Evolutionary conservation across 768 basidiomycete species (phyloP), one percentile per base, ranked within the genome.

Genomic region (Lenzites betulinus): DNA sequence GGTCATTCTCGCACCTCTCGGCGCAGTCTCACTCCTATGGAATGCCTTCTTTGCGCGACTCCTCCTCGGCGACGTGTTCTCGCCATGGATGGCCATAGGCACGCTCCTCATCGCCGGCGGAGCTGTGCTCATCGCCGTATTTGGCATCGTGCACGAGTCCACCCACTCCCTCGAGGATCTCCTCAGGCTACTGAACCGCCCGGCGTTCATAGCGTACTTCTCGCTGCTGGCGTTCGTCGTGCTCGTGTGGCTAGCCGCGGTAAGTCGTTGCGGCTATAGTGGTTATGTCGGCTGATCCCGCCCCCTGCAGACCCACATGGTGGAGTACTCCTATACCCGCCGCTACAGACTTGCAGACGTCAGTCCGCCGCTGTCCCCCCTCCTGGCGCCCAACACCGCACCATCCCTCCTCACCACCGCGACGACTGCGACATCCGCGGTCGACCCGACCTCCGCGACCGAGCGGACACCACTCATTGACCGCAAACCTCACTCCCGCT

Each of bases 1-100:
- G 64, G 94, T 96, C 60, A 92, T 98, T 58, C 88, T 98, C 52
- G 95, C 94, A 0, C 95, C 95, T 0, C 81, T 98, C 4, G 95
- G 95, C 12, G 95, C 94, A 0, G 90, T 95, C 30, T 93, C 91
- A 2, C 83, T 98, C 28, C 83, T 98, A 28, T 96, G 91, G 91
- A 98, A 98, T 71, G 94, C 94, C 4, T 84, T 96, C 68, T 95
- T 96, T 69, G 93, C 94, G 16, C 82, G 86, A 30, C 67, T 95
- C 41, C 81, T 96, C 41, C 82, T 96, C 13, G 92, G 91, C 12
- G 93, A 97, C 70, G 80, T 85, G 22, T 93, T 95, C 75, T 92
- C 92, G 5, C 82, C 82, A 1, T 90, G 87, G 79, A 90, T 94
- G 84, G 76, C 92, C 46, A 74, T 92, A n/a, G 94, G 92, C 51